Evolutionary conservation across 768 basidiomycete species (phyloP).

Genomic region (Cystofilobasidium bisporidii): DNA sequence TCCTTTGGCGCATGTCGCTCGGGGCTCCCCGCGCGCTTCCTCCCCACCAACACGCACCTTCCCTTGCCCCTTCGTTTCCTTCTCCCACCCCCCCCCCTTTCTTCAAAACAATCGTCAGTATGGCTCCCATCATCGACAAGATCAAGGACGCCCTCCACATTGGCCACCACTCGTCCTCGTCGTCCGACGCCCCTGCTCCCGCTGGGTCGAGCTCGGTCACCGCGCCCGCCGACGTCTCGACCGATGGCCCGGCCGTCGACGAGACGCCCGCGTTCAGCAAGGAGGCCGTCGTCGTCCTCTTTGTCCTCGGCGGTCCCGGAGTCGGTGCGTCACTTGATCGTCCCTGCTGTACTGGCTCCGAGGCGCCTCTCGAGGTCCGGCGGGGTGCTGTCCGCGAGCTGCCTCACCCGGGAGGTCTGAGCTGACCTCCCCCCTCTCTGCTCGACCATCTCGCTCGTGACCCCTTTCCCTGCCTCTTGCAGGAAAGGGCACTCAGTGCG

Average conservation of each 20-base stretch:
- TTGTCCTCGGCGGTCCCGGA: slow-evolving; percentile 93
- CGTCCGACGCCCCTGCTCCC: neutral
- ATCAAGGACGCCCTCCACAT: slow-evolving; percentile 27
- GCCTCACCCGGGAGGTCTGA: neutral
- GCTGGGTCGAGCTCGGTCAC: slow-evolving; percentile 44
- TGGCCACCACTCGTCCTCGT: neutral
- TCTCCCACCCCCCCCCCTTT: neutral
- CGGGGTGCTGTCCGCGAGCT: too few relatives aligned
- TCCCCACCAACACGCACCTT: neutral
- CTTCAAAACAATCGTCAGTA: neutral
- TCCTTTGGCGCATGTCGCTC: neutral
- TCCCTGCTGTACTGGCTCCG: too few relatives aligned
- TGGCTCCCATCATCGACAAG: slow-evolving; percentile 20
- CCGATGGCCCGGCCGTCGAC: slow-evolving; percentile 14
- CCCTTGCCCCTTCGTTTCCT: neutral
- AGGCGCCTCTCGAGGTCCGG: too few relatives aligned
- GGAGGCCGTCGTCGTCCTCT: slow-evolving; percentile 72
- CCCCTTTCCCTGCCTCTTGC: neutral
- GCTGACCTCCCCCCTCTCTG: slow-evolving; percentile 24
- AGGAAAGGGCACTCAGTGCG: slow-evolving; percentile 97
- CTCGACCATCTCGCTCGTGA: neutral
- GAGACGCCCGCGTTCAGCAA: slow-evolving; percentile 50
- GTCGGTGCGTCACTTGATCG: slow-evolving; percentile 76
- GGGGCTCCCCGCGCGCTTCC: neutral
- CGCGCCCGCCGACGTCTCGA: slow-evolving; percentile 51